Base-by-base conservation (phyloP, 176 grass and related monocot genomes). In the Oryza glumipatula region DNA sequence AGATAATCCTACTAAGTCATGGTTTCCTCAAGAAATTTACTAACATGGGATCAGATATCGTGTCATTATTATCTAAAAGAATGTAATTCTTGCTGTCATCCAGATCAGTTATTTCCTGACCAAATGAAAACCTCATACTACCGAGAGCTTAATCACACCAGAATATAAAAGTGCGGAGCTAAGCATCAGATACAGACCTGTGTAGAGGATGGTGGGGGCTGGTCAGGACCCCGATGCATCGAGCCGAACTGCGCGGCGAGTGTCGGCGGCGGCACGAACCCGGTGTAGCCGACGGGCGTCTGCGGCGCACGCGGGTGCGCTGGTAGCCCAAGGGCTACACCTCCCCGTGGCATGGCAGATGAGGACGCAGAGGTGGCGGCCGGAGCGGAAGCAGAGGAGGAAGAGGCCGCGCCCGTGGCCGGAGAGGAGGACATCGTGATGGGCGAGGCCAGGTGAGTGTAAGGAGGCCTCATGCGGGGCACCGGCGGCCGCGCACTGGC, bases 201-300 rank as follows among this genome's bases (percentile, higher is more conserved):
- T 24, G 93, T 52, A 90, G 86, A 88, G 30, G 93, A 67, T 17
- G 76, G 46, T 1, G 70, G 65, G 19, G 85, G n/a, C 48, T 92
- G 93, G 65, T 95, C 93, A 3, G 88, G 70, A 66, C 90, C 88
- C 1, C 93, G 88, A 74, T 92, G 76, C 70, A 88, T 64, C 12
- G 88, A 65, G 79, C 80, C 76, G 67, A 95, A 92, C 49, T 91
- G 90, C 17, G 92, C 88, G 32, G 74, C 74, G 72, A 95, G 90
- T 33, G 93, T 43, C 16, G 82, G 82, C 21, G 90, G 86, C 11
- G 93, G 90, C 47, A 87, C 79, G 23, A 95, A 92, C 10, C 90
- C 75, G 10, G 88, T 78, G 73, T 89, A 80, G 21, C 85, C 79
- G 45, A 86, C 65, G 16, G 93, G 80, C 9, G 87, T 81, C 82